Conservation (phyloP, 495 filamentous ascomycete genomes). For the Neurospora sp. region DNA sequence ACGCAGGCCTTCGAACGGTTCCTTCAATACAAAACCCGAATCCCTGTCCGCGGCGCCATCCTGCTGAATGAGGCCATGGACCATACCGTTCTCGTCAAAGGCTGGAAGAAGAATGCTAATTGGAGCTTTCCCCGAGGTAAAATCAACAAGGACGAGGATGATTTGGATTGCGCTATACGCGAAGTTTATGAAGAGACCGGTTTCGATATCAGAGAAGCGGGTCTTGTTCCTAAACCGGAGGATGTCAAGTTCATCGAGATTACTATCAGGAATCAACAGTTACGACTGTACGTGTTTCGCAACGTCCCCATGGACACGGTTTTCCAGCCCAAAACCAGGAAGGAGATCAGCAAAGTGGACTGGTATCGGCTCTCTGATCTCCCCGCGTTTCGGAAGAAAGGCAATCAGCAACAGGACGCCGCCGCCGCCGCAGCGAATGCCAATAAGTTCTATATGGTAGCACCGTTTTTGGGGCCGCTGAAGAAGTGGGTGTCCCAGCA, state of each 20-base stretch:
- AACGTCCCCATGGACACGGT: constrained; percentile 73
- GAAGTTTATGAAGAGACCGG: constrained; percentile 97
- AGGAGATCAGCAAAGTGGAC: constrained; percentile 92
- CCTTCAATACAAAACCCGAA: constrained; percentile 81
- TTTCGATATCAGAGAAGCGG: constrained; percentile 64
- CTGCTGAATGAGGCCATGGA: constrained; percentile 89
- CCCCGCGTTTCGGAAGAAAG: constrained; percentile 58
- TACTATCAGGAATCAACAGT: constrained; percentile 83
- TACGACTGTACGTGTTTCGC: constrained; percentile 82
- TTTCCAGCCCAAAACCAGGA: constrained; percentile 83
- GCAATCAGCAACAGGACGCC: constrained; percentile 38
- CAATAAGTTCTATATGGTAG: constrained; percentile 96
- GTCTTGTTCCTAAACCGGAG: constrained; percentile 57
- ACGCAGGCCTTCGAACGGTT: constrained; percentile 80
- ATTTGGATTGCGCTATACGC: constrained; percentile 82
- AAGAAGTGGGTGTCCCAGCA: constrained; percentile 87
- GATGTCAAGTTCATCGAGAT: constrained; percentile 74
- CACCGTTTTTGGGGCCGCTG: constrained; percentile 74
- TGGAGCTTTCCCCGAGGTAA: constrained; percentile 97
- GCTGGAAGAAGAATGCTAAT: constrained; percentile 91
- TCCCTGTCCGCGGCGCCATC: constrained; percentile 89
- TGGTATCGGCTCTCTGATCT: constrained; percentile 88
- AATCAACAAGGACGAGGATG: constrained; percentile 92
- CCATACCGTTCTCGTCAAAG: constrained; percentile 82
- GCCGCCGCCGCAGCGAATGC: constrained; percentile 49